Conservation (phyloP, 116 monocot genomes). For the Dioscorea cayenensis region DNA sequence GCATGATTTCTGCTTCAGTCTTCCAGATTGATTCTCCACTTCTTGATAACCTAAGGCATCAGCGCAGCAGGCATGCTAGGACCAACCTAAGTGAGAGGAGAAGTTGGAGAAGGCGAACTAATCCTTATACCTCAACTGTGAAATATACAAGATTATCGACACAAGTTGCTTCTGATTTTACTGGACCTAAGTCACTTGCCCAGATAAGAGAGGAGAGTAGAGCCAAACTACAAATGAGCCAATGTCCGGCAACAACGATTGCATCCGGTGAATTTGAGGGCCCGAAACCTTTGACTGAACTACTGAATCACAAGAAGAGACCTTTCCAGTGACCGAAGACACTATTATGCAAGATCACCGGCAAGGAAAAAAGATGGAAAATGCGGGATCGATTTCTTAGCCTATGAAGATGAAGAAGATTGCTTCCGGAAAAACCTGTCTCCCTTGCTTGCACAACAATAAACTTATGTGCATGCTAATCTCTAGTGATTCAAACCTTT, state of each 20-base stretch:
- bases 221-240: background rate
- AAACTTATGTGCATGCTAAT: too few relatives aligned
- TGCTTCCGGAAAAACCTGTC: constrained; percentile 14
- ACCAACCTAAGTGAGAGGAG: constrained; percentile 21
- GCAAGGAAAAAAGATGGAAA: background rate
- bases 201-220: constrained; percentile 45
- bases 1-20: constrained; percentile 3
- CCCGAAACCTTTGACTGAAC: constrained; percentile 45
- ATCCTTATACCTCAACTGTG: background rate
- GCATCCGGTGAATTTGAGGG: constrained; percentile 41
- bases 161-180: constrained; percentile 11
- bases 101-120: constrained; percentile 11
- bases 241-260: background rate
- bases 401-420: background rate
- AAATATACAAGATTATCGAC: background rate
- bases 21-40: background rate
- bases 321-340: background rate
- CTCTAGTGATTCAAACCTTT: too few relatives aligned
- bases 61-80: constrained; percentile 1
- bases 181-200: constrained; percentile 50
- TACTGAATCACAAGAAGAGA: constrained; percentile 38
- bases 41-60: background rate
- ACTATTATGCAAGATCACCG: background rate
- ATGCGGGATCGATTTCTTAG: constrained; percentile 4
- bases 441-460: constrained; percentile 3